A percentile compares a stretch with the other conserved stretches of the same genome.
phyloP scores from a whole-genome alignment of 306 rosid genomes.

The Lablab purpureus region DNA sequence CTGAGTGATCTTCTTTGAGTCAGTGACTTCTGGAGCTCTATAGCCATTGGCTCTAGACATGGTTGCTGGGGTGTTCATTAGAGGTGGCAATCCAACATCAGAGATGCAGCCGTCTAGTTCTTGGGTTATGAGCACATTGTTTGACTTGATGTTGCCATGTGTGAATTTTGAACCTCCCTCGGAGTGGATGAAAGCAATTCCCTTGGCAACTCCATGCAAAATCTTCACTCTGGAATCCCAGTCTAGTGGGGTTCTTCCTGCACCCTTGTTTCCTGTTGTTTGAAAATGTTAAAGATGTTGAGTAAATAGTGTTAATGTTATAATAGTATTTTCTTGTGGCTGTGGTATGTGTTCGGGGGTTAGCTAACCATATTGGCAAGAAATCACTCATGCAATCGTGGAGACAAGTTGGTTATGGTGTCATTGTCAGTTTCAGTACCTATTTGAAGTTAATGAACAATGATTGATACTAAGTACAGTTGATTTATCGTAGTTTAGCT shows the following conservation, averaged over 20 bases:
- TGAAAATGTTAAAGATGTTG: neutral
- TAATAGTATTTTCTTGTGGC: neutral
- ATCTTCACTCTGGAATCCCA: conserved; percentile 83
- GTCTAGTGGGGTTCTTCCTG: conserved; percentile 66
- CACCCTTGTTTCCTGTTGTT: conserved; percentile 63
- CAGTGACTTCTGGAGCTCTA: conserved; percentile 74
- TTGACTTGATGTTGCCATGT: conserved; percentile 85
- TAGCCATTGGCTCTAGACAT: conserved; percentile 69
- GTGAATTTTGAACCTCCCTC: conserved; percentile 62
- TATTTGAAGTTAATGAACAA: neutral
- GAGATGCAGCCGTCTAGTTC: conserved; percentile 70
- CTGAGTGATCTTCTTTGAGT: conserved; percentile 63
- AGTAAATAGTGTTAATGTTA: neutral
- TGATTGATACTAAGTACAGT: neutral
- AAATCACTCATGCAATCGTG: neutral
- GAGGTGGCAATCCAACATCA: conserved; percentile 68
- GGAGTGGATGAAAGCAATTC: conserved; percentile 71
- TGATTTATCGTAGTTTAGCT: neutral
- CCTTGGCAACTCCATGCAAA: conserved; percentile 65
- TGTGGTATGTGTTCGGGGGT: neutral
- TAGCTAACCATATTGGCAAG: neutral
- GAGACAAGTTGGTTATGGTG: conserved; percentile 10
- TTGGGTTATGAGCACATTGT: conserved; percentile 71
- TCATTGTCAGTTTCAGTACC: conserved; percentile 9
- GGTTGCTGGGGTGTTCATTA: conserved; percentile 65